Evolutionary conservation across 2,329 filamentous ascomycete species (phyloP).

Genomic region (Lecanoromycetidae sp.): DNA sequence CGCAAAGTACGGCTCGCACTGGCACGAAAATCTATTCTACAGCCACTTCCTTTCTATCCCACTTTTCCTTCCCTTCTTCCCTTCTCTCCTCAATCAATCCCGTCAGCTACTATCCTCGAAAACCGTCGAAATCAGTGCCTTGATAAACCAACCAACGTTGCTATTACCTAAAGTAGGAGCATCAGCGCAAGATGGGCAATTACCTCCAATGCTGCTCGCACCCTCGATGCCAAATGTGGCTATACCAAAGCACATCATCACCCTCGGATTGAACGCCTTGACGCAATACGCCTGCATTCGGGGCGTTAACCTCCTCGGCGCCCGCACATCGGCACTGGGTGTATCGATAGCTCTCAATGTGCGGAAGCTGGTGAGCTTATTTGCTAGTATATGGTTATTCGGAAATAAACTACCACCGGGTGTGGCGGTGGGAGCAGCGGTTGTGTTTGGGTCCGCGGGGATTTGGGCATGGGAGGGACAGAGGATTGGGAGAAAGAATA

Average conservation of each 20-base stretch:
- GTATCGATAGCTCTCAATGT: conserved; percentile 96
- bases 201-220: conserved; percentile 21
- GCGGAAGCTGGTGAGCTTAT: conserved; percentile 78
- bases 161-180: conserved; percentile 20
- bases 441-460: conserved; percentile 86
- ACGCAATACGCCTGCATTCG: conserved; percentile 94
- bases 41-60: conserved; percentile 46
- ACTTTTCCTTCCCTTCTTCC: conserved; percentile 35
- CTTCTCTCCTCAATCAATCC: conserved; percentile 19
- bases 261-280: conserved; percentile 62
- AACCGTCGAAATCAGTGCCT: conserved; percentile 28
- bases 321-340: conserved; percentile 78
- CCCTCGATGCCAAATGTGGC: conserved; percentile 20
- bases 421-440: conserved; percentile 65
- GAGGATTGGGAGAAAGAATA: conserved; percentile 23
- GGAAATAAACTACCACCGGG: conserved; percentile 67
- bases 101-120: conserved; percentile 23
- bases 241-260: conserved; percentile 59
- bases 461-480: conserved; percentile 67
- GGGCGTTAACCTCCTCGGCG: conserved; percentile 86
- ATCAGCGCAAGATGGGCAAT: neutral
- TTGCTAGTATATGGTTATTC: conserved; percentile 89
- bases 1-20: conserved; percentile 70
- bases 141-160: conserved; percentile 27
- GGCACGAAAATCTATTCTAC: conserved; percentile 95